Evolutionary conservation across 495 filamentous ascomycete species (phyloP), one percentile per base, ranked within the genome.

Genomic region (Neurospora sp.): DNA sequence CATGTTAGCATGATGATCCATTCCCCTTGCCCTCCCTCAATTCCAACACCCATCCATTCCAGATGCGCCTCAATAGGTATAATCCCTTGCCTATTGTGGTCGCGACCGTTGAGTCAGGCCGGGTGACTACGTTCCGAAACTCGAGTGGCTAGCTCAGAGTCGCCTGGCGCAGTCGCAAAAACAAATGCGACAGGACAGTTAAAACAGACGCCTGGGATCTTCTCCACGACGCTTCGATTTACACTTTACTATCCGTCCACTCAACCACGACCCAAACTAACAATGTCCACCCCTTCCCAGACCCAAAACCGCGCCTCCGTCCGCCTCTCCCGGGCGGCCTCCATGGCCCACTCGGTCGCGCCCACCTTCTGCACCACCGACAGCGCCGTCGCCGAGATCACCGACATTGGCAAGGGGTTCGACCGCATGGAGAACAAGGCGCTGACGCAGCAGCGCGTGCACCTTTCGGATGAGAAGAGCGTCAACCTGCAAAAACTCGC

Each of bases 381-480:
- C 76, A 89, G 89, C 69, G 87, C 88, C 72, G 86, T 87, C 12
- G 87, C 89, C 65, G 93, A 97, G 76, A 93, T 97, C 82, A 90
- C 88, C 74, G 86, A 92, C 71, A 93, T 94, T 81, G 90, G 92
- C 74, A 90, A 92, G 72, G 91, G 92, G 48, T 87, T 98, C 69
- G 90, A 94, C 72, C 93, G 96, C 73, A 89, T 99, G 76, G 94
- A 98, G 80, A 95, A 97, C 86, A 93, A 93, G 80, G 92, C 90
- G 38, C 88, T 98, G 40, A 83, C 87, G 73, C 86, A 90, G 73
- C 96, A 99, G 84, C 91, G 96, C 73, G 97, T 97, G 78, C 87
- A 90, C 68, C 89, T 94, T 31, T 92, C 86, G 73, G 85, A 88
- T 44, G 90, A 97, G 82, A 97, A 98, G 86, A 89, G 85, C 69